Evolutionary conservation across 2,329 filamentous ascomycete genomes (phyloP).

Genomic region (Cordyceps farinosa): DNA sequence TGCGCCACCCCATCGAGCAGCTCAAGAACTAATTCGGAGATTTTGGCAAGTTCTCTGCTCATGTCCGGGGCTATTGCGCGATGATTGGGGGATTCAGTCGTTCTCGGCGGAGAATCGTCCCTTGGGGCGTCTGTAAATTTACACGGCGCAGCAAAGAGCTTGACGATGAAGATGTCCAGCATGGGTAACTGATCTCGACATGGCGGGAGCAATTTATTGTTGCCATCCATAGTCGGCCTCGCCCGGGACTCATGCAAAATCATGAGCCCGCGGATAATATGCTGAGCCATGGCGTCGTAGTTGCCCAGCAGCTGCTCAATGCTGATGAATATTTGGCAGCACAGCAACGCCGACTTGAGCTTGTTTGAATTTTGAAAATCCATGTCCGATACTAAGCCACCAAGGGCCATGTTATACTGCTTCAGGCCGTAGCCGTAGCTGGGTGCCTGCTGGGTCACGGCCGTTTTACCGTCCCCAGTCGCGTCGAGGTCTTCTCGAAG

Average conservation of each 20-base stretch:
- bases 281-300: constrained; percentile 39
- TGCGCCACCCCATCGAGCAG: constrained; percentile 26
- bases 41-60: constrained; percentile 32
- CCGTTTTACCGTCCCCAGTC: constrained; percentile 25
- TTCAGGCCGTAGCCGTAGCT: constrained; percentile 37
- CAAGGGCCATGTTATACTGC: constrained; percentile 41
- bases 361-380: constrained; percentile 29
- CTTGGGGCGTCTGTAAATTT: constrained; percentile 35
- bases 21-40: constrained; percentile 30
- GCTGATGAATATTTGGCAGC: constrained; percentile 46
- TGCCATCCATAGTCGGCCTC: constrained; percentile 31
- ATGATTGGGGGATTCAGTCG: constrained; percentile 24
- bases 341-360: constrained; percentile 40
- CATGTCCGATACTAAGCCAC: constrained; percentile 37
- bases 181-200: constrained; percentile 33
- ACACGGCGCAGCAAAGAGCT: constrained; percentile 40
- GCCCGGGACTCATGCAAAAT: constrained; percentile 41
- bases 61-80: constrained; percentile 36
- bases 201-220: constrained; percentile 31
- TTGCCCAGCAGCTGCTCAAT: constrained; percentile 43
- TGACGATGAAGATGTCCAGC: constrained; percentile 41
- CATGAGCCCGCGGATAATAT: constrained; percentile 40
- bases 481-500: constrained; percentile 39
- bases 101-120: constrained; percentile 20
- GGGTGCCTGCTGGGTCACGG: constrained; percentile 27